These are phyloP conservation scores for Fusarium continuum DNA, from an alignment of 2,329 filamentous ascomycete genomes.

Conservation along the genomic window DNA sequence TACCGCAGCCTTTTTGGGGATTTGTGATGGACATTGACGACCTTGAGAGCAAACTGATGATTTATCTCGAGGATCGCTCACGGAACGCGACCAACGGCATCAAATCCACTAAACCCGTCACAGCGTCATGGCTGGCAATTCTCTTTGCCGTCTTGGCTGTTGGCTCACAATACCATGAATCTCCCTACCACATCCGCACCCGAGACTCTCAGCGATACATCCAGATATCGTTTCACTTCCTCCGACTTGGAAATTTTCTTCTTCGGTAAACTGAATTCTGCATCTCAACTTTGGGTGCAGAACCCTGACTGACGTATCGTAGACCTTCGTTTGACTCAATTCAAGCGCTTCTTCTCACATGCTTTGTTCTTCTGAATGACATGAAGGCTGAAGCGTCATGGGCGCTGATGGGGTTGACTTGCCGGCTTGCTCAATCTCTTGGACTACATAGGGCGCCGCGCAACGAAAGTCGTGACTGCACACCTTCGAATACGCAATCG, in stretches of 20 bases:
- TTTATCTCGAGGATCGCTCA: slow-evolving; percentile 71
- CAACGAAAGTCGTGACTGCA: slow-evolving; percentile 57
- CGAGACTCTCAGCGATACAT: slow-evolving; percentile 68
- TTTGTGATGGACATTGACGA: slow-evolving; percentile 73
- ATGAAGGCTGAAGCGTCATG: slow-evolving; percentile 76
- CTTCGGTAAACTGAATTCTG: slow-evolving; percentile 59
- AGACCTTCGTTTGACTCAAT: slow-evolving; percentile 73
- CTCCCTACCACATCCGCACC: slow-evolving; percentile 68
- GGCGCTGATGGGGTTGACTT: slow-evolving; percentile 71
- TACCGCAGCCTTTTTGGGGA: slow-evolving; percentile 73
- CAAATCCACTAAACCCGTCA: slow-evolving; percentile 61
- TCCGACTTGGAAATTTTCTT: slow-evolving; percentile 70
- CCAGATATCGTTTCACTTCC: slow-evolving; percentile 71
- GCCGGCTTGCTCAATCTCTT: slow-evolving; percentile 71
- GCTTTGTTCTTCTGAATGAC: slow-evolving; percentile 72
- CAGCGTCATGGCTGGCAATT: slow-evolving; percentile 72
- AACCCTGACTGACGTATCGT: slow-evolving; percentile 5
- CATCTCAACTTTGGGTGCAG: background rate
- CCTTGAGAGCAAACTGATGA: slow-evolving; percentile 70
- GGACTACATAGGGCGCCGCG: slow-evolving; percentile 64
- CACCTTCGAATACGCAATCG: slow-evolving; percentile 55
- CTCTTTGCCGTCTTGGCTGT: slow-evolving; percentile 72
- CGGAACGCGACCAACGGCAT: slow-evolving; percentile 60
- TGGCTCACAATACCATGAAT: slow-evolving; percentile 73
- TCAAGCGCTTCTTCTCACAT: slow-evolving; percentile 69